A percentile compares a stretch with the other conserved stretches of the same genome.
phyloP scores from a whole-genome alignment of 176 grass and related monocot genomes.

The Rhynchospora pubera region DNA sequence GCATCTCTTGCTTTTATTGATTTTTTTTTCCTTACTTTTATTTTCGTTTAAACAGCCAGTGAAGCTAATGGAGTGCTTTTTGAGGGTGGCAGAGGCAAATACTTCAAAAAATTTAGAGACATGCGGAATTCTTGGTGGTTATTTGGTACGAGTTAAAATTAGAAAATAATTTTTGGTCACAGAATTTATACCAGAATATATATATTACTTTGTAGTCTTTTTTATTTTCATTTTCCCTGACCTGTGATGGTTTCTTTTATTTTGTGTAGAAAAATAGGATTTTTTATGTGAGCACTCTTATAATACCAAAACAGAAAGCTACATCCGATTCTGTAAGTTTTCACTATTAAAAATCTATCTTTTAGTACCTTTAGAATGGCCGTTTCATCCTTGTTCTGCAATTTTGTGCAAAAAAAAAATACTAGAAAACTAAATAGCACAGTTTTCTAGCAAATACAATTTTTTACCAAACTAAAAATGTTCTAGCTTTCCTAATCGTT shows the following conservation, averaged over 20 bases:
- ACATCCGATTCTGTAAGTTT: conserved; percentile 82
- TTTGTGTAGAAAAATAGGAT: conserved; percentile 90
- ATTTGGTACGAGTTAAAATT: conserved; percentile 62
- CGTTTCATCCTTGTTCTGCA: neutral
- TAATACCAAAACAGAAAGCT: conserved; percentile 98
- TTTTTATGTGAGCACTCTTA: conserved; percentile 82
- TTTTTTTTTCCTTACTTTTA: neutral
- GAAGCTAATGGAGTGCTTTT: conserved; percentile 93
- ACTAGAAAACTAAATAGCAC: neutral
- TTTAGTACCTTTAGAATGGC: neutral
- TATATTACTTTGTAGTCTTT: conserved; percentile 5
- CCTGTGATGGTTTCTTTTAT: conserved; percentile 1
- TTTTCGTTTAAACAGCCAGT: conserved; percentile 57
- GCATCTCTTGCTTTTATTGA: conserved; percentile 9
- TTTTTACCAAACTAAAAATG: neutral
- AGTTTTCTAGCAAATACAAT: neutral
- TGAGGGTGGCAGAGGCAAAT: conserved; percentile 88
- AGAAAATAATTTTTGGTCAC: conserved; percentile 4
- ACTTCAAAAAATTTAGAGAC: conserved; percentile 93
- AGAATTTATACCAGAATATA: neutral
- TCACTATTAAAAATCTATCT: conserved; percentile 21
- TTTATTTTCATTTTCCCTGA: neutral
- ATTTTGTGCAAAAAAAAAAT: neutral
- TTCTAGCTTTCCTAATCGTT: neutral
- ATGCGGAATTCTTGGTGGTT: conserved; percentile 97